These are phyloP conservation scores for Acrasis kona DNA, from an alignment of 78 protist genomes.

Conservation along the genomic window DNA sequence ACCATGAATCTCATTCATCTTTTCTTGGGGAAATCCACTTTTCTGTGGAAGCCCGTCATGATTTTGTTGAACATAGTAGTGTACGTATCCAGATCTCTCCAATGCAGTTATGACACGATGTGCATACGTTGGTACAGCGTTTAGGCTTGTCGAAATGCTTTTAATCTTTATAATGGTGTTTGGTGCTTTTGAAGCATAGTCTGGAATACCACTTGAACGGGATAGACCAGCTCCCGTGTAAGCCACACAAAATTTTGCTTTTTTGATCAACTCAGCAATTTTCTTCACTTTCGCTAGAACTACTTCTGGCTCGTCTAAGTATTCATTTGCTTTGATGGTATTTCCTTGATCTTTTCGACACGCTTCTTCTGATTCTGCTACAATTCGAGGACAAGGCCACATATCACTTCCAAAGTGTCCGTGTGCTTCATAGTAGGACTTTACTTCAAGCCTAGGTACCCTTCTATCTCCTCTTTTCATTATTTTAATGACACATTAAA, in stretches of 20 bases:
- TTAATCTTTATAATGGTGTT: constrained; percentile 4
- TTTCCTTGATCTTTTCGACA: constrained; percentile 7
- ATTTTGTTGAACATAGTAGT: constrained; percentile 33
- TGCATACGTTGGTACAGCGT: constrained; percentile 14
- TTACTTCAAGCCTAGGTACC: too few relatives aligned
- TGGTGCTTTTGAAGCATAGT: constrained; percentile 24
- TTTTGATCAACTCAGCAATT: constrained; percentile 21
- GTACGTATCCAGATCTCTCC: constrained; percentile 12
- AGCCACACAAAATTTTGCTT: background rate
- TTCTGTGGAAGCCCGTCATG: constrained; percentile 45
- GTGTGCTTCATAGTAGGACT: too few relatives aligned
- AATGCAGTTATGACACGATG: constrained; percentile 17
- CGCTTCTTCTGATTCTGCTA: constrained; percentile 8
- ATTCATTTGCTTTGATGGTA: background rate
- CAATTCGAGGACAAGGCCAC: background rate
- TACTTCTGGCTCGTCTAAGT: background rate
- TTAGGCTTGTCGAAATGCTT: background rate
- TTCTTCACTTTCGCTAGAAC: constrained; percentile 17
- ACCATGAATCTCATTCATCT: constrained; percentile 32
- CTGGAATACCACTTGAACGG: constrained; percentile 22
- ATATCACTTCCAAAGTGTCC: too few relatives aligned
- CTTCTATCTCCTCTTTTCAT: too few relatives aligned
- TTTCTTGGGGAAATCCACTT: constrained; percentile 34
- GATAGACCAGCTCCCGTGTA: constrained; percentile 38
- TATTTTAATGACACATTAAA: too few relatives aligned